Conservation (phyloP, 2,329 filamentous ascomycete species). For the Stachybotrys elegans region DNA sequence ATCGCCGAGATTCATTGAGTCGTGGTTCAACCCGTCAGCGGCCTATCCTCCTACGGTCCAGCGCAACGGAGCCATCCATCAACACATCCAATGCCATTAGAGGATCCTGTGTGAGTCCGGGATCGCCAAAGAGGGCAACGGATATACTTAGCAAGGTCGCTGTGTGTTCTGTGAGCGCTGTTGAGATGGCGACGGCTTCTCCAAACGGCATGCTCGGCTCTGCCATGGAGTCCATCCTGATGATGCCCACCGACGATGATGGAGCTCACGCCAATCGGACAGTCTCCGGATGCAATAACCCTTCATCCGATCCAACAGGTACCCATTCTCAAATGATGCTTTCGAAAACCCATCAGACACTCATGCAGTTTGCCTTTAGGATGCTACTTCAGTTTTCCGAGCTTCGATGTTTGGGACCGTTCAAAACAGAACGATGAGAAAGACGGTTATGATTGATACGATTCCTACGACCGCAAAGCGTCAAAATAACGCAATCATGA, state of each 20-base stretch:
- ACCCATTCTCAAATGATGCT: no score
- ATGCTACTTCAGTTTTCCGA: conserved; percentile 69
- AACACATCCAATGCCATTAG: conserved; percentile 50
- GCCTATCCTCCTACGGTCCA: conserved; percentile 49
- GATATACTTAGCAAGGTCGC: conserved; percentile 52
- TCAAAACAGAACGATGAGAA: conserved; percentile 22
- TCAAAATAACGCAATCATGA: no score
- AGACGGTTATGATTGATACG: conserved; percentile 17
- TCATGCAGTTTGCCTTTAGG: conserved; percentile 9
- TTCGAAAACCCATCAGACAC: neutral
- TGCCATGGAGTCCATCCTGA: neutral
- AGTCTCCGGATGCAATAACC: neutral
- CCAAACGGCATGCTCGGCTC: neutral
- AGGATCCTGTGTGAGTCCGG: conserved; percentile 43
- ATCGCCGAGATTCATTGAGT: conserved; percentile 19
- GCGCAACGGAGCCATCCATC: conserved; percentile 53
- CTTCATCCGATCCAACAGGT: neutral
- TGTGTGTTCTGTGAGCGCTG: conserved; percentile 32
- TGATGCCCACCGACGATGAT: neutral
- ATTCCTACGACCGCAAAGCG: no score
- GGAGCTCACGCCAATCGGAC: neutral
- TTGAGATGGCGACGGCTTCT: neutral
- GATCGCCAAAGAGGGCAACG: conserved; percentile 45
- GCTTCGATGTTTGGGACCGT: conserved; percentile 62
- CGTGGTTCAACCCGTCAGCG: conserved; percentile 31